Percentiles rank a stretch among this genome's conserved stretches.
These are phyloP conservation scores for Ophiostoma tasmaniense DNA, from an alignment of 2,329 filamentous ascomycete genomes.

Conservation along the genomic window DNA sequence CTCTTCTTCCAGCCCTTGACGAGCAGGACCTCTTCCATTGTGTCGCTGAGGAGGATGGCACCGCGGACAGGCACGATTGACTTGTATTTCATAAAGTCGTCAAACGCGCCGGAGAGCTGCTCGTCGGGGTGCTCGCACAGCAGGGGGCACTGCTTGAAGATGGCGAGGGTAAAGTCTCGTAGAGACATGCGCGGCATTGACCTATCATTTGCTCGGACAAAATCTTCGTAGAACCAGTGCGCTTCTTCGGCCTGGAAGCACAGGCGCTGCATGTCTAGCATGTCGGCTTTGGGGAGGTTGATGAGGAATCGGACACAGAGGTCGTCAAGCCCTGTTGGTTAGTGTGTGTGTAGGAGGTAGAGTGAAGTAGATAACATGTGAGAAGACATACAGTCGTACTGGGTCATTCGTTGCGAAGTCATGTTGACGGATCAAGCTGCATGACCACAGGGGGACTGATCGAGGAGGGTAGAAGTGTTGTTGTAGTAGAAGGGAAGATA, in stretches of 20 bases:
- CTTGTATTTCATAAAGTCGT: conserved; percentile 91
- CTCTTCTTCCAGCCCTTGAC: conserved; percentile 98
- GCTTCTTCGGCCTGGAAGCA: conserved; percentile 99
- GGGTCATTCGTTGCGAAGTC: conserved; percentile 5
- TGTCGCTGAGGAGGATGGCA: conserved; percentile 82
- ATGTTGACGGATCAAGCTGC: neutral
- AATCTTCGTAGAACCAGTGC: conserved; percentile 99
- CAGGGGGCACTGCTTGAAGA: conserved; percentile 90
- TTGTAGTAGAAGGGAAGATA: neutral
- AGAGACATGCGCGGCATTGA: conserved; percentile 77
- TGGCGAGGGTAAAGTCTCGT: conserved; percentile 75
- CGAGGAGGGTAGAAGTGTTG: neutral
- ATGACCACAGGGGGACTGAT: neutral
- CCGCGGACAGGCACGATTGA: conserved; percentile 87
- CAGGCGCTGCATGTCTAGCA: conserved; percentile 82
- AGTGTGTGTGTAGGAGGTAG: conserved; percentile 18
- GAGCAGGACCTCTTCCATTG: conserved; percentile 88
- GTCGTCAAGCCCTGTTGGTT: conserved; percentile 75
- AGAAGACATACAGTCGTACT: conserved; percentile 2
- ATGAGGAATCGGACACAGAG: conserved; percentile 96
- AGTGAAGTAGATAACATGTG: neutral
- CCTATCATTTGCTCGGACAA: conserved; percentile 83
- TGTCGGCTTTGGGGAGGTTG: conserved; percentile 86
- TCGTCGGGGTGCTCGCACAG: conserved; percentile 72
- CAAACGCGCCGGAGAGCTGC: conserved; percentile 74